Conservation (phyloP, 2,329 filamentous ascomycete genomes). For the Ophiostoma himal-ulmi region DNA sequence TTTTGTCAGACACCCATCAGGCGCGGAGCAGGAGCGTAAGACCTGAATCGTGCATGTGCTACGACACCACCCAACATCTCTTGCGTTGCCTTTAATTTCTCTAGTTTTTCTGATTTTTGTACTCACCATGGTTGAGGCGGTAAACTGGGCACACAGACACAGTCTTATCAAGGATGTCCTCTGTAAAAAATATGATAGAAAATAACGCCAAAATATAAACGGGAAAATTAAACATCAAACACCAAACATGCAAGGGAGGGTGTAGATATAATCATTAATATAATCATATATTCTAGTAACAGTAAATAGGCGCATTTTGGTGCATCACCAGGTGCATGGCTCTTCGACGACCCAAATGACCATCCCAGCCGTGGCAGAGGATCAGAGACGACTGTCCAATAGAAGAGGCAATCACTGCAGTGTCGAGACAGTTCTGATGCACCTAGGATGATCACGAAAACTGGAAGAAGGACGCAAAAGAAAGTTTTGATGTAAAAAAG, state of each 20-base stretch:
- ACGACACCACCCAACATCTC: neutral
- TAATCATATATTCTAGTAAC: too few species aligned
- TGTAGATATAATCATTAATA: neutral
- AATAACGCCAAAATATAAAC: neutral
- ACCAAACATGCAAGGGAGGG: neutral
- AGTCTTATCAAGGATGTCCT: neutral
- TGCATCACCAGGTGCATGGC: neutral
- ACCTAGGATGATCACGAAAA: neutral
- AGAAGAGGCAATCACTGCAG: neutral
- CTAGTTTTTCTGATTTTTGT: neutral
- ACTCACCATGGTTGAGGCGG: neutral
- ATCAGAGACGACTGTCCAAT: neutral
- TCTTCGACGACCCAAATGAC: neutral
- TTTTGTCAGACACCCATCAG: neutral
- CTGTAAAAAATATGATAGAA: neutral
- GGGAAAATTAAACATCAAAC: too few species aligned
- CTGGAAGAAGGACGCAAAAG: neutral
- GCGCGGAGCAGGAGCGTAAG: neutral
- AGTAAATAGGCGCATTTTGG: neutral
- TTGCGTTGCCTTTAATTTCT: neutral
- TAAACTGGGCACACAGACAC: neutral
- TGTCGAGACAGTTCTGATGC: neutral
- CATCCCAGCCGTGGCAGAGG: neutral
- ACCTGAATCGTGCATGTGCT: conserved; percentile 4
- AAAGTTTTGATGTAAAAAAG: neutral